Percentiles rank a stretch among this genome's conserved stretches.
phyloP scores from a whole-genome alignment of 306 rosid species.

The Rosa chinensis region DNA sequence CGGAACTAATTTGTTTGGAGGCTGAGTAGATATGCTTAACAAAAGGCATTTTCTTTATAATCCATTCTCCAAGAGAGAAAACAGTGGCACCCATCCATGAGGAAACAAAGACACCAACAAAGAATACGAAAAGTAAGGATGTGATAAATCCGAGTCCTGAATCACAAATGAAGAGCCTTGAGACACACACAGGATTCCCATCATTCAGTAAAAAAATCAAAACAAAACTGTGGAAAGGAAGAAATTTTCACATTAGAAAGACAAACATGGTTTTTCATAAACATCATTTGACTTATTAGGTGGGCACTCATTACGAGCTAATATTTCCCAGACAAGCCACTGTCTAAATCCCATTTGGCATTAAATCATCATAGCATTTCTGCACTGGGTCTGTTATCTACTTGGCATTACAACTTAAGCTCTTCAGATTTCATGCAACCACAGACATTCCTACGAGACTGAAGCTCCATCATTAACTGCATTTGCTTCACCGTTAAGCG shows the following conservation, averaged over 20 bases:
- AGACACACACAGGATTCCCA: slow-evolving; percentile 15
- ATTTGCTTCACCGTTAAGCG: not conserved
- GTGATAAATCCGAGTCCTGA: slow-evolving; percentile 94
- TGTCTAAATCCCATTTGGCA: not conserved
- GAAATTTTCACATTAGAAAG: not conserved
- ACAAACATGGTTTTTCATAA: not conserved
- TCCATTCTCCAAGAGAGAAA: slow-evolving; percentile 87
- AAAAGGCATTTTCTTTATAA: slow-evolving; percentile 89
- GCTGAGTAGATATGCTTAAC: slow-evolving; percentile 87
- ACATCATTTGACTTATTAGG: not conserved
- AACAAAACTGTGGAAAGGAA: not conserved
- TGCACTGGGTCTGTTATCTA: not conserved
- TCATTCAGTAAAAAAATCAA: not conserved
- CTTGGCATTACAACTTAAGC: not conserved
- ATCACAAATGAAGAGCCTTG: slow-evolving; percentile 38
- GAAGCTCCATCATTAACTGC: slow-evolving; percentile 2
- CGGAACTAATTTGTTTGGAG: slow-evolving; percentile 90
- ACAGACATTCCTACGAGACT: not conserved
- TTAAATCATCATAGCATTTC: not conserved
- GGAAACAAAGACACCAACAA: slow-evolving; percentile 82
- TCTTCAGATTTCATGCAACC: not conserved
- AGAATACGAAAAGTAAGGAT: slow-evolving; percentile 75
- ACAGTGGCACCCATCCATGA: slow-evolving; percentile 92
- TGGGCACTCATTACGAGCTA: not conserved
- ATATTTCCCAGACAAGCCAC: not conserved